Evolutionary conservation across 176 grass and related monocot species (phyloP), one percentile per base, ranked within the genome.

Genomic region (Puya raimondii): DNA sequence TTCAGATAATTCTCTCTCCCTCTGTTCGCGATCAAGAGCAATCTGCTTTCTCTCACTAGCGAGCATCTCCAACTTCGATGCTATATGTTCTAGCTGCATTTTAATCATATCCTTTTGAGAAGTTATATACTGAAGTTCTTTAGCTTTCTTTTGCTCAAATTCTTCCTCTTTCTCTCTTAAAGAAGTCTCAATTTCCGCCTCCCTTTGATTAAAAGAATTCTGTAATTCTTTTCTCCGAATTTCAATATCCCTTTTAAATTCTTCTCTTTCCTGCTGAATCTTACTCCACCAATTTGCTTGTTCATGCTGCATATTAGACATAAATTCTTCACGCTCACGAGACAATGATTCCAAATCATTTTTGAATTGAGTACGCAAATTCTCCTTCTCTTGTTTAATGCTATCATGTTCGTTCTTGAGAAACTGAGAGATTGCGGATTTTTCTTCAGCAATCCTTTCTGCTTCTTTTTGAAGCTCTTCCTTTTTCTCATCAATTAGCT

Each of bases 401-500:
- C 74, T 82, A 73, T 93, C 80, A 25, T 78, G 74, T 72, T 99
- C 87, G 48, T 82, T 81, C 67, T 85, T 92, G 8, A 90, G 75
- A 54, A 88, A 70, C 53, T 82, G 79, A 67, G 63, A 27, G 69
- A 90, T 76, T 69, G 72, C 51, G 75, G 68, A 79, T 82, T 82
- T 80, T 64, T 91, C 94, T 75, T 83, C 83, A 58, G 82, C 85
- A 72, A 93, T 81, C 71, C 65, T 80, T 29, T 63, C 87, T 49
- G 77, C 65, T 78, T 93, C 89, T 78, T 85, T 92, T 56, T 73
- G 66, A 56, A 99, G 70, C 49, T 88, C 84, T 47, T 92, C 87
- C 52, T 84, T 91, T 52, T 99, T 99, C 80, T 93, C 94, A 61
- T 99, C 94, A 70, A 93, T 81, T 47, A 86, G 59, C 27, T 99